Base-by-base conservation (phyloP, 1,284 basidiomycete genomes). In the Sanghuangporus sanghuang region DNA sequence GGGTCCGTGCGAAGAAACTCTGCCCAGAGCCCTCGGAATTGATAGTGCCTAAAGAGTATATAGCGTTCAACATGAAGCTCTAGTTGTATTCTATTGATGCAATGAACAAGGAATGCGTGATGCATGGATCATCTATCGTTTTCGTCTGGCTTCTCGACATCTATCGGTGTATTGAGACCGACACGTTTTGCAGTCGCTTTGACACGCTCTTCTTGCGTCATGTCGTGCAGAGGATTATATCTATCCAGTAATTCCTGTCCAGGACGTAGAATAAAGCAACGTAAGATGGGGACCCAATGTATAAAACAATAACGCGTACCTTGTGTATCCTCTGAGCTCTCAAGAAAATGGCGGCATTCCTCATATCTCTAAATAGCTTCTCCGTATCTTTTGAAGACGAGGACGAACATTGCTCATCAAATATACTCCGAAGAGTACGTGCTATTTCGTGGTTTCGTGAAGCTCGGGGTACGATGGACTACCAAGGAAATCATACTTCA, bases 121-220 rank as follows among this genome's bases (percentile, higher is more conserved):
- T 38, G 32, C 7, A 23, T 39, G 12, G 27, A 35, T 50, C 44
- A 62, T 46, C 56, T 59, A 42, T 64, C 57, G n/a, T 68, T 50
- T 55, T 71, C 68, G 18, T 70, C 69, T 21, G 59, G 64, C 58
- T 70, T 70, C 14, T 65, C 66, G 2, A 32, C 27, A 3, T 62
- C 64, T 38, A 73, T 53, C 16, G 88, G 88, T 84, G 91, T 86
- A 68, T 91, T 79, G 56, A 97, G 77, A 3, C 95, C 95, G 48
- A 97, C 95, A 62, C 94, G 79, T 57, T 88, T 81, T 4, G 94
- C 94, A 0, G 95, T 95, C 1, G 92, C 92, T 66, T 87, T 79
- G 63, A 96, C 81, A 64, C 89, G 80, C 71, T 96, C 93, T 70
- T 93, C 85, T 23, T 82, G 78, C 0, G 92, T 87, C 70, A 95